These are phyloP conservation scores for Davidsoniella virescens DNA, from an alignment of 2,329 filamentous ascomycete genomes.

Conservation along the genomic window DNA sequence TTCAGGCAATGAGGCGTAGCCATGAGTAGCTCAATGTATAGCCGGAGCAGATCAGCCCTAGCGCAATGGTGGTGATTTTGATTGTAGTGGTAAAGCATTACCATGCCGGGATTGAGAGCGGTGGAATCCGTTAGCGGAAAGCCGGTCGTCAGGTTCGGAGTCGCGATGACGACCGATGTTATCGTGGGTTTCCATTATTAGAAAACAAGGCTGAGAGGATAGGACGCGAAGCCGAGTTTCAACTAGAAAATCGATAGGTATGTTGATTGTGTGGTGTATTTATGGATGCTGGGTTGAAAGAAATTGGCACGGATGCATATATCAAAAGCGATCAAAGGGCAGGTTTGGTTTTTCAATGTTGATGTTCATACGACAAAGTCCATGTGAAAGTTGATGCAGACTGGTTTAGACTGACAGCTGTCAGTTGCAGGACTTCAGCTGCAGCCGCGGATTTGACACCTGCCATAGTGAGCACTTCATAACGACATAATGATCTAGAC, in stretches of 20 bases:
- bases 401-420: neutral
- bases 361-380: neutral
- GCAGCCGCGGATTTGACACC: neutral
- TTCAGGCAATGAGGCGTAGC: too few relatives aligned
- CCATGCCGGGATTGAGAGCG: constrained; percentile 32
- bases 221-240: neutral
- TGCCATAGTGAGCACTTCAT: neutral
- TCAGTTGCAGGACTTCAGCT: neutral
- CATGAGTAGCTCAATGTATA: too few relatives aligned
- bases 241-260: neutral
- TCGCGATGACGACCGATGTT: neutral
- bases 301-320: too few relatives aligned
- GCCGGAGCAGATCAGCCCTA: constrained; percentile 4
- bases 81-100: constrained; percentile 20
- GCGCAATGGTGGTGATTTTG: too few relatives aligned
- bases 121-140: constrained; percentile 13
- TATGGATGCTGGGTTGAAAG: too few relatives aligned
- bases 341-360: constrained; percentile 10
- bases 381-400: neutral
- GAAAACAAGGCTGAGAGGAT: neutral
- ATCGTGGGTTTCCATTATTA: constrained; percentile 2
- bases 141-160: neutral
- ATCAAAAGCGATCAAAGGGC: constrained; percentile 14
- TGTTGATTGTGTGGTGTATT: neutral
- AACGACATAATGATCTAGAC: too few relatives aligned